phyloP scores from a whole-genome alignment of 108 stramenopile genomes.

The Cyclotella baltica region DNA sequence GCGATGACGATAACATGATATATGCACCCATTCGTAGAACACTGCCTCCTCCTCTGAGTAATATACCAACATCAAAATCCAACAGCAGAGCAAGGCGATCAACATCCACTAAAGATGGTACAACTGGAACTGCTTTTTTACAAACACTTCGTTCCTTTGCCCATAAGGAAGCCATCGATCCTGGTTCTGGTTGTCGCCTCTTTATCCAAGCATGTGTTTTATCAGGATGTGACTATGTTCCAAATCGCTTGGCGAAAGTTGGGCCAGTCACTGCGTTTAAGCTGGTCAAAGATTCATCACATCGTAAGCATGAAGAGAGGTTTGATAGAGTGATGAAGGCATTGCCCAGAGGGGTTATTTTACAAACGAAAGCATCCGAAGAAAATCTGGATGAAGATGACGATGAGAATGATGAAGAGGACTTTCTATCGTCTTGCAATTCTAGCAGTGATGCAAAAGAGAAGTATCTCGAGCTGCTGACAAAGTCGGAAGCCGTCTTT shows the following conservation, averaged over 20 bases:
- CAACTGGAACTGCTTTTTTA: constrained; percentile 50
- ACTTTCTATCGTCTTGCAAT: constrained; percentile 14
- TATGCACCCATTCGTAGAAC: constrained; percentile 43
- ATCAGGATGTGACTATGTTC: constrained; percentile 96
- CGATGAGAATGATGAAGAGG: constrained; percentile 23
- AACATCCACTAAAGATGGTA: constrained; percentile 7
- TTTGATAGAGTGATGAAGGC: constrained; percentile 63
- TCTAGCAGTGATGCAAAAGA: constrained; percentile 20
- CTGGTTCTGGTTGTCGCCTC: constrained; percentile 78
- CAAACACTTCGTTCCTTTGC: constrained; percentile 58
- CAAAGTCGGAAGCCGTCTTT: constrained; percentile 87
- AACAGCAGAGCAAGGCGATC: constrained; percentile 10
- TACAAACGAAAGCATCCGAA: constrained; percentile 26
- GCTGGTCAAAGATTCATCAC: constrained; percentile 68
- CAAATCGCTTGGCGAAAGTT: constrained; percentile 77
- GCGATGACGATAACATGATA: constrained; percentile 29
- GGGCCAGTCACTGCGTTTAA: constrained; percentile 94
- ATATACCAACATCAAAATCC: constrained; percentile 1
- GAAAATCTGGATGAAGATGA: constrained; percentile 30
- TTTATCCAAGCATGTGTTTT: constrained; percentile 95
- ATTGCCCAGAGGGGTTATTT: constrained; percentile 24
- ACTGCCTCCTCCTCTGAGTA: constrained; percentile 17
- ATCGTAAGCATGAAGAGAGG: constrained; percentile 52
- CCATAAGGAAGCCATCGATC: constrained; percentile 45
- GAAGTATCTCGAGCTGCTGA: constrained; percentile 72